These are phyloP conservation scores for Mycena venus DNA, from an alignment of 768 basidiomycete genomes.

Conservation along the genomic window DNA sequence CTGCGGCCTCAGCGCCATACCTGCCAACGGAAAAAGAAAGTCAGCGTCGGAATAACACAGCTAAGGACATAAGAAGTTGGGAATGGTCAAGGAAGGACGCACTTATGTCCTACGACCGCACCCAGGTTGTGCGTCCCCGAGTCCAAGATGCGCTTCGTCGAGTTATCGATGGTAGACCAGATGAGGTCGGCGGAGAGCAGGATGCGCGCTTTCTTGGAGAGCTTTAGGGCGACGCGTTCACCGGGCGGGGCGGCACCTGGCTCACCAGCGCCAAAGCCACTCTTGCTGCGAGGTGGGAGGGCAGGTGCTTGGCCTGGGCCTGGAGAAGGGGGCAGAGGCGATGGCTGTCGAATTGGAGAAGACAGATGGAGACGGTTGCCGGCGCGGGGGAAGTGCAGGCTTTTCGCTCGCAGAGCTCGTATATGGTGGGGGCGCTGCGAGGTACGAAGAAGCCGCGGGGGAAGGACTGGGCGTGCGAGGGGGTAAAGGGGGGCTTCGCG, in stretches of 20 bases:
- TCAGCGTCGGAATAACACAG: neutral
- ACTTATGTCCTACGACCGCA: conserved; percentile 70
- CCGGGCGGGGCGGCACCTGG: neutral
- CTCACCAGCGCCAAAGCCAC: too few species aligned
- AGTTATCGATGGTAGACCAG: conserved; percentile 73
- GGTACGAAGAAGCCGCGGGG: conserved; percentile 29
- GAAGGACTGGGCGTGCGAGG: conserved; percentile 31
- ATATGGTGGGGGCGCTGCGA: conserved; percentile 29
- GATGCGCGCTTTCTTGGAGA: conserved; percentile 61
- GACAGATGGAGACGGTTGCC: conserved; percentile 38
- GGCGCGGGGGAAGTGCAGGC: conserved; percentile 39
- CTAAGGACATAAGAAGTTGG: neutral
- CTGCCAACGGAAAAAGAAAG: conserved; percentile 38
- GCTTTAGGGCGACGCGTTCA: conserved; percentile 31
- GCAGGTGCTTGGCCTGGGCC: conserved; percentile 47
- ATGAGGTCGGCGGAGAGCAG: conserved; percentile 77
- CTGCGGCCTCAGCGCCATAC: conserved; percentile 75
- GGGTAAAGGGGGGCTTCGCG: conserved; percentile 37
- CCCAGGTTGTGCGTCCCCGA: conserved; percentile 62
- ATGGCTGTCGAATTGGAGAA: too few species aligned
- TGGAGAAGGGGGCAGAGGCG: conserved; percentile 48
- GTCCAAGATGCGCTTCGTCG: conserved; percentile 66
- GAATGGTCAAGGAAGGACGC: too few species aligned
- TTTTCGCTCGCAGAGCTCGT: conserved; percentile 25
- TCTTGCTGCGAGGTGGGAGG: conserved; percentile 50